These are phyloP conservation scores for Daedalea quercina DNA, from an alignment of 768 basidiomycete species.

Conservation along the genomic window DNA sequence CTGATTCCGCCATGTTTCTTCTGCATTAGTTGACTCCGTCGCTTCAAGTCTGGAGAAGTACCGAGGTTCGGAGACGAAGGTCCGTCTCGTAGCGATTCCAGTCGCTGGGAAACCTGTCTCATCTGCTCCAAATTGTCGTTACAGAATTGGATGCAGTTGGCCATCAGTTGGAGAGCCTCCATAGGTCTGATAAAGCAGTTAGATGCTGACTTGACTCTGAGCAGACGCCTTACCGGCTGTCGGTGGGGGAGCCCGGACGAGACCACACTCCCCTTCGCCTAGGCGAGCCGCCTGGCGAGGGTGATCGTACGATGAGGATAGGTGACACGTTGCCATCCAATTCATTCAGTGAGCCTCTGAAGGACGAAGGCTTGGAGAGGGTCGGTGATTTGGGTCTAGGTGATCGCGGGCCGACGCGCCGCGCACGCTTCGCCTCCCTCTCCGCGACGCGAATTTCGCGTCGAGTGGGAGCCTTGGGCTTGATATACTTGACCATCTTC, in stretches of 20 bases:
- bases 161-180: background rate
- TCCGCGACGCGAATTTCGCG: constrained; percentile 5
- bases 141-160: background rate
- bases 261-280: background rate
- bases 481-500: constrained; percentile 6
- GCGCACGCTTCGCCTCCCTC: background rate
- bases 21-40: background rate
- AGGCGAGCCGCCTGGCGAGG: background rate
- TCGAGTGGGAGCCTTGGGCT: constrained; percentile 3
- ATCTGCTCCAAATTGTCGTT: background rate
- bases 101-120: background rate
- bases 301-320: constrained; percentile 1
- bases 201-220: background rate
- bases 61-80: background rate
- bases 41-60: background rate
- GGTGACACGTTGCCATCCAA: constrained; percentile 7
- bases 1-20: background rate
- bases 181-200: background rate
- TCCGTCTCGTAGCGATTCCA: background rate
- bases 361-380: background rate
- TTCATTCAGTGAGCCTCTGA: background rate
- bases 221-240: background rate
- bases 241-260: background rate
- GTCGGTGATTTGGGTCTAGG: background rate
- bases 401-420: background rate